Conservation (phyloP, 148 eudicot species). For the Chenopodium berlandieri region DNA sequence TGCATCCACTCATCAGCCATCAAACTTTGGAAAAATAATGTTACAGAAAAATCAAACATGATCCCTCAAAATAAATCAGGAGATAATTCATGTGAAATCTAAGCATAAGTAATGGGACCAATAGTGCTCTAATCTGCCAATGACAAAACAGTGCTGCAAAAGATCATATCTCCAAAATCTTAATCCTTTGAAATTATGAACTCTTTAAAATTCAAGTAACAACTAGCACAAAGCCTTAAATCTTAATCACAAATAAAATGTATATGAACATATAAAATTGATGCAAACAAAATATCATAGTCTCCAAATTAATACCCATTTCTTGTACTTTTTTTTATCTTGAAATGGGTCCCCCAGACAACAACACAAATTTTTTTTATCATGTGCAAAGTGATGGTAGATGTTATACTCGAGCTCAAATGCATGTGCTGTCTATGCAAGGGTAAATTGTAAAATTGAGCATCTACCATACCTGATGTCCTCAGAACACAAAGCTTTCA, state of each 20-base stretch:
- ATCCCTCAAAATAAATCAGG: background rate
- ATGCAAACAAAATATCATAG: too few relatives aligned
- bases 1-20: background rate
- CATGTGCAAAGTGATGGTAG: background rate
- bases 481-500: slow-evolving; percentile 41
- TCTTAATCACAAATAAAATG: background rate
- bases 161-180: background rate
- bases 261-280: background rate
- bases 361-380: too few relatives aligned
- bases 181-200: background rate
- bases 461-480: slow-evolving; percentile 44
- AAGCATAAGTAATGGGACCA: background rate
- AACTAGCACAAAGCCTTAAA: background rate
- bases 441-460: background rate
- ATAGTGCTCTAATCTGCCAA: background rate
- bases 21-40: background rate
- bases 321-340: too few relatives aligned
- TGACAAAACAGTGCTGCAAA: background rate
- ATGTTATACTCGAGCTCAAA: background rate
- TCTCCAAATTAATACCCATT: too few relatives aligned
- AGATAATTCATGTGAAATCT: background rate
- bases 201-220: background rate
- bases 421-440: slow-evolving; percentile 4
- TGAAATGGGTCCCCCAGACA: too few relatives aligned
- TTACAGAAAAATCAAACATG: background rate